Conservation (phyloP, 2,329 filamentous ascomycete genomes). For the Coleophoma cylindrospora region DNA sequence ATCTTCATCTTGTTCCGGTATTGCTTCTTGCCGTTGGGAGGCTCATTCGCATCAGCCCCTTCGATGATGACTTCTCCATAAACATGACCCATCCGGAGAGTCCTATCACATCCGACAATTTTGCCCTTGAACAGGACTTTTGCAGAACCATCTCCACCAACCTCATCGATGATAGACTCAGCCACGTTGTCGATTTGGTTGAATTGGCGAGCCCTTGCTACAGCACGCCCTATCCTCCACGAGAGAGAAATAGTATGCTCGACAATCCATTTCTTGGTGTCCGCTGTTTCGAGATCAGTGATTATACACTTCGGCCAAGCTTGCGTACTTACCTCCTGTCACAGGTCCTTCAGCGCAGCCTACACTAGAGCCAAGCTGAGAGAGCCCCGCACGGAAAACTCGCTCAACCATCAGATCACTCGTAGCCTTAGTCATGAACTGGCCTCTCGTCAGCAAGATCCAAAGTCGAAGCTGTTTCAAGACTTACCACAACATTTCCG, state of each 20-base stretch:
- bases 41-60: conserved; percentile 22
- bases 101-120: conserved; percentile 53
- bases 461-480: too few species aligned
- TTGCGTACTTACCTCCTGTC: conserved; percentile 30
- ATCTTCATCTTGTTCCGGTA: conserved; percentile 45
- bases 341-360: conserved; percentile 44
- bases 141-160: conserved; percentile 45
- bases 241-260: conserved; percentile 38
- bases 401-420: conserved; percentile 43
- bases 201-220: conserved; percentile 40
- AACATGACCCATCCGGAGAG: conserved; percentile 49
- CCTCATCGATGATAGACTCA: conserved; percentile 52
- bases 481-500: conserved; percentile 38
- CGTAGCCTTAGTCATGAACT: conserved; percentile 38
- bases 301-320: not conserved
- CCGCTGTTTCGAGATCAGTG: not conserved
- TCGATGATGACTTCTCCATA: conserved; percentile 55
- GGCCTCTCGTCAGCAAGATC: not conserved
- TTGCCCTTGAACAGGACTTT: conserved; percentile 57
- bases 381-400: conserved; percentile 43
- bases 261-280: conserved; percentile 46
- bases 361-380: conserved; percentile 49
- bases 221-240: conserved; percentile 51
- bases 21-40: conserved; percentile 2
- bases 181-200: conserved; percentile 50